These are phyloP conservation scores for Microsporum ferrugineum DNA, from an alignment of 2,329 filamentous ascomycete genomes.

Conservation along the genomic window DNA sequence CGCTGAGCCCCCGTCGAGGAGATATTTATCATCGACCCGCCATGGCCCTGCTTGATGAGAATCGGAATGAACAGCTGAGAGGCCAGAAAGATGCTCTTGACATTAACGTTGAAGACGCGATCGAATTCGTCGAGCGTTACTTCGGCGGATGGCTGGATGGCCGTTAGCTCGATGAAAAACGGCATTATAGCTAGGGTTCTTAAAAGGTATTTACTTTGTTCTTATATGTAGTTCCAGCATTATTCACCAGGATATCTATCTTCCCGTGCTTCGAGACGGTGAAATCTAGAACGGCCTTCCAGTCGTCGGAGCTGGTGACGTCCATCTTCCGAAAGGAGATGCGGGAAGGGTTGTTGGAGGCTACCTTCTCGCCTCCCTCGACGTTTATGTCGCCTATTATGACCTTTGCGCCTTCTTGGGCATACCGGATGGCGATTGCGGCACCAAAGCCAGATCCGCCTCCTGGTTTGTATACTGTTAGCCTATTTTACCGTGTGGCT, in stretches of 20 bases:
- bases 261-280: slow-evolving; percentile 23
- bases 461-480: slow-evolving; percentile 18
- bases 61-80: slow-evolving; percentile 25
- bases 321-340: slow-evolving; percentile 27
- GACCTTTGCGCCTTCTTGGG: slow-evolving; percentile 33
- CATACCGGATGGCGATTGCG: slow-evolving; percentile 31
- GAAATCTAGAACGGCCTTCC: slow-evolving; percentile 23
- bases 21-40: slow-evolving; percentile 36
- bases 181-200: background rate
- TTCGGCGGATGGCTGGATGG: slow-evolving; percentile 27
- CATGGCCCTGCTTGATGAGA: slow-evolving; percentile 30
- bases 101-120: slow-evolving; percentile 35
- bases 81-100: slow-evolving; percentile 33
- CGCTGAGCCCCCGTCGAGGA: slow-evolving; percentile 34
- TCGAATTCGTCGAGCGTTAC: slow-evolving; percentile 37
- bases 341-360: slow-evolving; percentile 20
- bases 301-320: slow-evolving; percentile 26
- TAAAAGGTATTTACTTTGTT: slow-evolving; percentile 25
- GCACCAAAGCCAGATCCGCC: slow-evolving; percentile 35
- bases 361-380: slow-evolving; percentile 24
- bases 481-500: no score
- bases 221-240: slow-evolving; percentile 34
- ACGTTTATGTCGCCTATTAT: slow-evolving; percentile 33
- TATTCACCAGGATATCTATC: slow-evolving; percentile 38
- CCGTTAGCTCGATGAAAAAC: background rate